Conservation (phyloP, 2,329 filamentous ascomycete genomes). For the Ophiosphaerella korrae region DNA sequence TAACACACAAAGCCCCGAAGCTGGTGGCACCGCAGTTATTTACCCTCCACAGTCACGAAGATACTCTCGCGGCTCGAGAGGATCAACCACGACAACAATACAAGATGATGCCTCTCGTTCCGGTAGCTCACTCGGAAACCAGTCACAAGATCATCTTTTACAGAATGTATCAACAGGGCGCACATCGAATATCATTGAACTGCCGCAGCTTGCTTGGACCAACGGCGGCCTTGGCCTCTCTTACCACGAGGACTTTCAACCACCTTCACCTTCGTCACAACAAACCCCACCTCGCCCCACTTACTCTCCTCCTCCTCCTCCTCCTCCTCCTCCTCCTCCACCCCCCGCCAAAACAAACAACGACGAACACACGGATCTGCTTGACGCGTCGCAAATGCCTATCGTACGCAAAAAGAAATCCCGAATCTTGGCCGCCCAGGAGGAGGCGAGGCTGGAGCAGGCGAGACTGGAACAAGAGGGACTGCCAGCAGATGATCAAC, state of each 20-base stretch:
- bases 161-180: conserved; percentile 44
- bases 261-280: conserved; percentile 36
- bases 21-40: conserved; percentile 46
- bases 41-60: conserved; percentile 41
- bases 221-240: conserved; percentile 53
- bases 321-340: conserved; percentile 54
- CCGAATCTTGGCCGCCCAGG: too few species aligned
- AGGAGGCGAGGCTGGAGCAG: too few species aligned
- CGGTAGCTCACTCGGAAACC: conserved; percentile 38
- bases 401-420: conserved; percentile 5
- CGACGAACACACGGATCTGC: conserved; percentile 15
- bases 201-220: conserved; percentile 46
- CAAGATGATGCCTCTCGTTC: conserved; percentile 40
- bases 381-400: conserved; percentile 13
- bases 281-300: conserved; percentile 50
- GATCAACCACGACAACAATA: conserved; percentile 39
- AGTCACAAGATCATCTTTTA: conserved; percentile 37
- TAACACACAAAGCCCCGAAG: conserved; percentile 29
- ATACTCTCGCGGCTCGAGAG: conserved; percentile 41
- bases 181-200: conserved; percentile 26
- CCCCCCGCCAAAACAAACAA: conserved; percentile 37
- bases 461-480: too few species aligned
- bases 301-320: conserved; percentile 56
- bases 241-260: conserved; percentile 38
- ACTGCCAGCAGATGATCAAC: too few species aligned